Evolutionary conservation across 139 green algal genomes (phyloP), one percentile per base, ranked within the genome.

Genomic region (Desmodesmus armatus): DNA sequence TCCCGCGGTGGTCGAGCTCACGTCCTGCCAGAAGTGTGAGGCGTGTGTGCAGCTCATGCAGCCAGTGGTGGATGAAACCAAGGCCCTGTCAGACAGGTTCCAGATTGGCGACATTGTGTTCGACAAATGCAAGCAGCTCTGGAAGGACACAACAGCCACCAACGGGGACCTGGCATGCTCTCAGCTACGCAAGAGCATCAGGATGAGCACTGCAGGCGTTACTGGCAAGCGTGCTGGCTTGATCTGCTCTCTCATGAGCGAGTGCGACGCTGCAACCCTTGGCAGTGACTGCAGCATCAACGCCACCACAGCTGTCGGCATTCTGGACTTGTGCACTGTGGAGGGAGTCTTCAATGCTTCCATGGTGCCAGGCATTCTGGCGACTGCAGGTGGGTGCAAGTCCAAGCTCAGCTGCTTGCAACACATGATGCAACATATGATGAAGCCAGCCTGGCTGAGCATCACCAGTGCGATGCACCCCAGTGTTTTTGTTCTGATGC

Each of bases 11-110:
- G 47, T 55, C 9, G 29, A 29, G 9, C 21, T 15, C 1, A 72
- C 63, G 21, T 31, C 63, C 29, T 72, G 63, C 63, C 9, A 72
- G 63, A 19, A 40, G 19, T 72, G 63, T 31, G 11, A 40, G 23
- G n/a, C 21, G 9, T 72, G 63, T 19, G 19, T 72, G 11, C 40
- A 7, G 9, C 6, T 5, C n/a, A 72, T 72, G 63, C 63, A 72
- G 63, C n/a, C 63, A 9, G 7, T 41, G 11, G 63, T 72, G 29
- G 41, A 72, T 19, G n/a, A 2, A 6, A 72, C 63, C 29, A 29
- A 72, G 63, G 31, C 29, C 29, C 29, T 72, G 63, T 19, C 63
- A 19, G 63, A 72, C 63, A 72, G 29, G 63, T 72, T 67, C 23
- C 13, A 31, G 13, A 13, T 67, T 67, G 58, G 7, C 7, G 2